Percentiles rank a stretch among this genome's conserved stretches.
These are phyloP conservation scores for Torulaspora quercuum DNA, from an alignment of 805 yeast species.

Conservation along the genomic window DNA sequence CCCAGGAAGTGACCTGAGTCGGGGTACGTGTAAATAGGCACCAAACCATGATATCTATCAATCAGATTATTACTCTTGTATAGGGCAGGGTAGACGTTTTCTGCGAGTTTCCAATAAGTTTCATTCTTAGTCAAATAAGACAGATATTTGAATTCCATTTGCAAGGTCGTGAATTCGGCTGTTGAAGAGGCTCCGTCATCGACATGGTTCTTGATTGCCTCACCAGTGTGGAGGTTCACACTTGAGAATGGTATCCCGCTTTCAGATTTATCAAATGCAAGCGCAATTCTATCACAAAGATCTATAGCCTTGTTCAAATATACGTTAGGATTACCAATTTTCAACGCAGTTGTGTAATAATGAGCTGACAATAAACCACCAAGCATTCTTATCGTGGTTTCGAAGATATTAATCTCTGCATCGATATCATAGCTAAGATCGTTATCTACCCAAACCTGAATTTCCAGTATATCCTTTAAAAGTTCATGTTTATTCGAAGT, in stretches of 20 bases:
- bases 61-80: conserved; percentile 51
- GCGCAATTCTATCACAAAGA: conserved; percentile 67
- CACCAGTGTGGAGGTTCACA: conserved; percentile 63
- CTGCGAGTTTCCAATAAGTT: conserved; percentile 74
- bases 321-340: conserved; percentile 41
- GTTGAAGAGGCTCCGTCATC: conserved; percentile 81
- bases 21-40: conserved; percentile 76
- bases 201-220: conserved; percentile 57
- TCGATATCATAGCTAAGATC: conserved; percentile 70
- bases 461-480: conserved; percentile 56
- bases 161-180: conserved; percentile 85
- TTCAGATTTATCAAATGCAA: conserved; percentile 57
- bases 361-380: conserved; percentile 89
- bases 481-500: conserved; percentile 27
- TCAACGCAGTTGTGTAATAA: conserved; percentile 56
- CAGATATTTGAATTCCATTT: conserved; percentile 80
- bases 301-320: conserved; percentile 76
- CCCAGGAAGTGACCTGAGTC: conserved; percentile 69
- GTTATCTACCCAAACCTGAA: conserved; percentile 69
- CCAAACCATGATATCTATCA: conserved; percentile 58
- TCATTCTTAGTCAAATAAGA: conserved; percentile 75
- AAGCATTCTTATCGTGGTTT: conserved; percentile 90
- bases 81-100: conserved; percentile 64
- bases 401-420: conserved; percentile 76
- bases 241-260: conserved; percentile 78